Evolutionary conservation across 345 rosid species (phyloP).

Genomic region (Cochlearia excelsa): DNA sequence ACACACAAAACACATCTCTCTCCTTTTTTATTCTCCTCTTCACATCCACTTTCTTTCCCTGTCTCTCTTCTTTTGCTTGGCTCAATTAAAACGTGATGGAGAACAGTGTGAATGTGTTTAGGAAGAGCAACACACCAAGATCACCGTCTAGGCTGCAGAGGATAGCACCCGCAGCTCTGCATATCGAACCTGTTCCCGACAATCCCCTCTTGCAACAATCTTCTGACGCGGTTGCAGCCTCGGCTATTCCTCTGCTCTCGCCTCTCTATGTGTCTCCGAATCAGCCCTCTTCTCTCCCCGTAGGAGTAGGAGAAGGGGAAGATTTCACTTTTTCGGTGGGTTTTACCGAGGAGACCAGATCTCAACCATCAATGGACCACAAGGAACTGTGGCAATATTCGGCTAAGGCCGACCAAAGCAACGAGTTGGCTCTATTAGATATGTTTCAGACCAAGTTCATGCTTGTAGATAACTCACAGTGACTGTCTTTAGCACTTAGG

Average conservation of each 20-base stretch:
- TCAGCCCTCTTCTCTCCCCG: constrained; percentile 7
- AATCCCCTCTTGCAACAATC: constrained; percentile 20
- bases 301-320: not conserved
- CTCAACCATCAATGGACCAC: constrained; percentile 19
- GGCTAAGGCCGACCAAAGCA: constrained; percentile 24
- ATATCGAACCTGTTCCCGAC: constrained; percentile 23
- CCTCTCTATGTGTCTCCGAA: constrained; percentile 45
- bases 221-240: not conserved
- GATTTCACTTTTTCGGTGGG: constrained; percentile 31
- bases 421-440: constrained; percentile 35
- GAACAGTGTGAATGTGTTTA: constrained; percentile 27
- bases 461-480: constrained; percentile 40
- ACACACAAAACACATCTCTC: not conserved
- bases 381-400: constrained; percentile 33
- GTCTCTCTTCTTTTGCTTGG: not conserved
- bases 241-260: constrained; percentile 55
- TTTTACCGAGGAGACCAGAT: constrained; percentile 5
- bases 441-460: constrained; percentile 48
- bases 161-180: constrained; percentile 48
- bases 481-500: not conserved
- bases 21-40: too few species aligned
- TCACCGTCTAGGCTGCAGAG: constrained; percentile 67
- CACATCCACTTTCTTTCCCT: not conserved
- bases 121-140: constrained; percentile 26
- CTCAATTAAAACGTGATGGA: constrained; percentile 26